These are phyloP conservation scores for Xylariales sp. DNA, from an alignment of 2,329 filamentous ascomycete genomes.

Conservation along the genomic window DNA sequence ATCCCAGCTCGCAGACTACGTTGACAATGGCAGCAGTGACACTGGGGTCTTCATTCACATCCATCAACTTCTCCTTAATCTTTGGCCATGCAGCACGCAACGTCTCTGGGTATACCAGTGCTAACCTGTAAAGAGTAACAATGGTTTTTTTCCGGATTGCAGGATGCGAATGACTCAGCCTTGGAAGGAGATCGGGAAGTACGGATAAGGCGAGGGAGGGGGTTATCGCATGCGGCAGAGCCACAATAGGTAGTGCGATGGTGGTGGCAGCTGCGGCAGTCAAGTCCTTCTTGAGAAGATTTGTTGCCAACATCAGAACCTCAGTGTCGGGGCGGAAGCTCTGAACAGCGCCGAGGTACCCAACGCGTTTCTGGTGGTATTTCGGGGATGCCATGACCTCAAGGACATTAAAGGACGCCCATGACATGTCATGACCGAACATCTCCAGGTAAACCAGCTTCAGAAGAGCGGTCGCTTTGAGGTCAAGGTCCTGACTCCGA, in stretches of 20 bases:
- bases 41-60: constrained; percentile 83
- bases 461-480: constrained; percentile 92
- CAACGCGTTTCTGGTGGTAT: constrained; percentile 91
- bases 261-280: constrained; percentile 66
- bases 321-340: constrained; percentile 95
- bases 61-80: constrained; percentile 90
- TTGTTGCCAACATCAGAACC: constrained; percentile 95
- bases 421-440: constrained; percentile 99
- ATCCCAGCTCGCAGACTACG: constrained; percentile 92
- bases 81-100: constrained; percentile 92
- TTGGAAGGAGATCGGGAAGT: constrained; percentile 78
- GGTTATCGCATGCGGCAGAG: constrained; percentile 92
- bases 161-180: constrained; percentile 80
- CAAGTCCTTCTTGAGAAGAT: constrained; percentile 93
- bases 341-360: constrained; percentile 92
- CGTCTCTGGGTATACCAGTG: constrained; percentile 94
- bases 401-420: constrained; percentile 96
- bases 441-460: constrained; percentile 98
- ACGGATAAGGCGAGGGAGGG: constrained; percentile 88
- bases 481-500: constrained; percentile 89
- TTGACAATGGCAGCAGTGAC: constrained; percentile 96
- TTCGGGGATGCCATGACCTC: constrained; percentile 98
- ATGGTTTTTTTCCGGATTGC: constrained; percentile 93
- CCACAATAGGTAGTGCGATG: constrained; percentile 80
- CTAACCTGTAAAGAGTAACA: constrained; percentile 87